Base-by-base conservation (phyloP, 768 basidiomycete genomes). In the Termitomyces sp. region DNA sequence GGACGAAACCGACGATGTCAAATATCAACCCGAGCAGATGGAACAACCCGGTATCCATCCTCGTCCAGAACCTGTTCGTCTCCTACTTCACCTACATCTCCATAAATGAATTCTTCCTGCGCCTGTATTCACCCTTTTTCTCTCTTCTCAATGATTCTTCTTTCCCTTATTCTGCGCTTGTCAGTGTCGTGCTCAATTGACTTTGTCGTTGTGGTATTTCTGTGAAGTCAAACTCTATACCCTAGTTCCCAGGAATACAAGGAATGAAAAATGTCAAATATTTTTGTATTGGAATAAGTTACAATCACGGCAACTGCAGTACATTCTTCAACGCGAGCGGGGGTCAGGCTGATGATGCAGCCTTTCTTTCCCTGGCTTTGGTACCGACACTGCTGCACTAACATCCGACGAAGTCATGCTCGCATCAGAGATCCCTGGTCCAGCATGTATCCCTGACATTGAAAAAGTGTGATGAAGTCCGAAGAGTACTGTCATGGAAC, bases 371-470 rank as follows among this genome's bases (percentile, higher is more conserved):
- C 67, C 67, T 8, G 70, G 71, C 54, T 68, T 72, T 0, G 71
- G 71, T 12, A 72, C 55, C 1, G 73, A 74, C 6, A 75, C 73
- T 4, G 69, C 71, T 7, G 71, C 72, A 55, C 66, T 67, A 14
- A 76, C 71, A 59, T 76, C 74, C 1, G 68, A 65, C 1, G 73
- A 74, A 47, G 62, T 71, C 75, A 76, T 76, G 5, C 66, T 68
- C 56, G 64, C 64, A 59, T 74, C 72, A 0, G 69, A 67, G 8
- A 62, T 64, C 2, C 65, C 66, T 11, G 40, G 55, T 8, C n/a
- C 56, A 26, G 64, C 66, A 19, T 64, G 57, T 5, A 10, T 40
- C 15, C 64, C 71, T 57, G 59, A 31, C 0, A 8, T 23, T 23
- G 50, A 35, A 17, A 23, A 15, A 23, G 12, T 11, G n/a, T 11